Base-by-base conservation (phyloP, 352 stramenopile species). In the Globisporangium splendens region DNA sequence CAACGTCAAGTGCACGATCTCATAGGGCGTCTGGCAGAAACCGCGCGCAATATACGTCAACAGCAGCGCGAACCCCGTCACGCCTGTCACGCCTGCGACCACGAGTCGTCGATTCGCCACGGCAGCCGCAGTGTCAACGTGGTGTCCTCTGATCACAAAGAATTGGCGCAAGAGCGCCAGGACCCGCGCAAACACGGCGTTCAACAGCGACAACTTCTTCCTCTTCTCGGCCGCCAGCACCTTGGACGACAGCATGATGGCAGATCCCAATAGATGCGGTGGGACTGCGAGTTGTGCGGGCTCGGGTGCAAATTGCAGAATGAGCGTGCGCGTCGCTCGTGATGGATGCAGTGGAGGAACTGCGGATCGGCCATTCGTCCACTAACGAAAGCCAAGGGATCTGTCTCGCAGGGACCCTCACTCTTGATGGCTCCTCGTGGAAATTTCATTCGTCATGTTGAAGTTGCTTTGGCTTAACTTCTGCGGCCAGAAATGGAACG, bases 21-120 rank as follows among this genome's bases (percentile, higher is more conserved):
- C 59, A 3, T 50, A 22, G 11, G 59, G 59, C 31, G 58, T 54
- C 21, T 44, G 59, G 35, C 59, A 65, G 7, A 65, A 35, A 15
- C 49, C 11, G 15, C 57, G 57, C 28, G 57, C 33, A 15, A 63
- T 10, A 20, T 53, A 63, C 17, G 46, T n/a, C 24, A 59, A 17
- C 18, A 64, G 31, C 44, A 41, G 35, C 11, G 50, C 52, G 31
- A 59, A 12, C 7, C 50, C 33, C 14, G 58, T 54, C 24, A 24
- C 31, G 17, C 50, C 41, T 7, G 58, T 38, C 5, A n/a, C 31
- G 0, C 39, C 50, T 15, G 56, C 21, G 3, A 59, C 21, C 15
- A 54, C 35, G 15, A 59, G 28, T 21, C 49, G 50, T 5, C 57
- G 57, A 18, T 24, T n/a, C 10, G 22, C n/a, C n/a, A n/a, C n/a